Evolutionary conservation across 2,329 filamentous ascomycete genomes (phyloP), one percentile per base, ranked within the genome.

Genomic region (Diplodia corticola): DNA sequence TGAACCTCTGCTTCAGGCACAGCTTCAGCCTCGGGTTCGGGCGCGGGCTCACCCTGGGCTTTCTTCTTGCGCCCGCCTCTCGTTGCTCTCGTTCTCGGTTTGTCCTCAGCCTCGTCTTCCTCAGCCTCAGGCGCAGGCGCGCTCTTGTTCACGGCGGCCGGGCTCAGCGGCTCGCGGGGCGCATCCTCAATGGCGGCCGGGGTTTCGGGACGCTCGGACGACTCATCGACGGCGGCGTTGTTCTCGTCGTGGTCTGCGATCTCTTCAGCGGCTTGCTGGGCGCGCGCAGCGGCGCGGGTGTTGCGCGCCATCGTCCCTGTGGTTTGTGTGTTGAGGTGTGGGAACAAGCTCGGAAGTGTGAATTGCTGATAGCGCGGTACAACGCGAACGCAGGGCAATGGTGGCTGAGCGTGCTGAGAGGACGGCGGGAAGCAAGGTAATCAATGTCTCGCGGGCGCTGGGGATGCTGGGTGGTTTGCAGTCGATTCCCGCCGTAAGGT

Each of bases 241-340:
- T 24, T 26, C 20, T 40, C 44, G 22, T 65, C 63, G 30, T 30
- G 28, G 48, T 50, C 37, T 33, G 44, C 13, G 20, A 22, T 22
- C 40, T 60, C 64, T 20, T 59, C 64, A 54, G 64, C 53, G 22
- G 64, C 53, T 37, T 65, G 53, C 37, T 66, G 64, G 13, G 64
- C 64, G 49, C 64, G 54, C 46, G 55, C 55, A 30, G 64, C 64
- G 55, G 64, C 64, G 64, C 64, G 64, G 33, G 64, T 66, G 46
- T 37, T 66, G 64, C 64, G 64, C 49, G 64, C 48, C 64, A 66
- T 66, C 2, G 50, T 65, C 22, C 9, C n/a, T n/a, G 9, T 26
- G 17, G 10, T 60, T 40, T 60, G 46, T 53, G 57, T 65, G 61
- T 54, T 44, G 26, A 33, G 13, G 55, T 4, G 15, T 9, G 10